Evolutionary conservation across 257 asterid species (phyloP).

Genomic region (Dorcoceras hygrometricum): DNA sequence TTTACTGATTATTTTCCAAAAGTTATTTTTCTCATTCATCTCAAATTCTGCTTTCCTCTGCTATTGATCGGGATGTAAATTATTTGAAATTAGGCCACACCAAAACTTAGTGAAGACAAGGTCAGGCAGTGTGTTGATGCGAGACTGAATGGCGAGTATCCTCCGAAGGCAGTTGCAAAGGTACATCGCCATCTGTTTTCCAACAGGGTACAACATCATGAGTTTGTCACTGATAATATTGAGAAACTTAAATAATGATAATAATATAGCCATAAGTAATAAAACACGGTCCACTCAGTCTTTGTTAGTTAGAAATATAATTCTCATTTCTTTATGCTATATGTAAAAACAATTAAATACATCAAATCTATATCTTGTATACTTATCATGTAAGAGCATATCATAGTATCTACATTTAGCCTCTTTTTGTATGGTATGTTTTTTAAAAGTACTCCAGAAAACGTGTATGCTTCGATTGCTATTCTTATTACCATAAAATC

Average conservation of each 20-base stretch:
- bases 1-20: background rate
- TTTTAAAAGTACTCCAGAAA: no score
- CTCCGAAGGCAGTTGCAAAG: slow-evolving; percentile 59
- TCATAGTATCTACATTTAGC: no score
- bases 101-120: slow-evolving; percentile 46
- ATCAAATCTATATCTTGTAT: background rate
- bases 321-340: background rate
- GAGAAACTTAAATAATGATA: background rate
- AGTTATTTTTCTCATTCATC: background rate
- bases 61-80: background rate
- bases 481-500: no score
- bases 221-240: background rate
- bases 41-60: background rate
- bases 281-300: background rate
- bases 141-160: slow-evolving; percentile 41
- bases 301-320: background rate
- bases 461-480: background rate
- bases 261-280: background rate
- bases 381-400: no score
- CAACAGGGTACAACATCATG: background rate
- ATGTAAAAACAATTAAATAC: background rate
- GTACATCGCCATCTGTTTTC: slow-evolving; percentile 22
- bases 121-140: slow-evolving; percentile 48
- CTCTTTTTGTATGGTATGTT: background rate
- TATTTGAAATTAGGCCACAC: slow-evolving; percentile 42